Percentiles rank a stretch among this genome's conserved stretches.
Conservation (phyloP, 345 rosid genomes). For the Brassica carinata region DNA sequence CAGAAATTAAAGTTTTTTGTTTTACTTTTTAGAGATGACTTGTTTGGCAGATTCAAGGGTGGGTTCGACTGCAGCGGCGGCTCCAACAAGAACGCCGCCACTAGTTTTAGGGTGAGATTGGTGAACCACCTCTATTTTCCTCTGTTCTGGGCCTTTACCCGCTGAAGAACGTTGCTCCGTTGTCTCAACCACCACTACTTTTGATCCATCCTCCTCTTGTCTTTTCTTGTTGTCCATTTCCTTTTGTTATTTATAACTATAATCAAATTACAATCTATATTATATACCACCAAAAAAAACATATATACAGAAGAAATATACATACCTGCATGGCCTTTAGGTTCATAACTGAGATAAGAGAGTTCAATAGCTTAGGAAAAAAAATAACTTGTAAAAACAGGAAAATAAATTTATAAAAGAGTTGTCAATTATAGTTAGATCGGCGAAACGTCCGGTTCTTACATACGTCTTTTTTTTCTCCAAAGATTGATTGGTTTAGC, state of each 20-base stretch:
- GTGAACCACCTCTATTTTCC: constrained; percentile 55
- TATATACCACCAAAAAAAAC: neutral
- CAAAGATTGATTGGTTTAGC: constrained; percentile 17
- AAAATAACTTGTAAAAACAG: neutral
- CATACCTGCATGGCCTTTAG: constrained; percentile 7
- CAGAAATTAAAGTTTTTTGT: neutral
- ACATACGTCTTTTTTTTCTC: neutral
- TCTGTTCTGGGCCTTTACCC: constrained; percentile 52
- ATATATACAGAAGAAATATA: neutral
- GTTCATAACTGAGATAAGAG: constrained; percentile 16
- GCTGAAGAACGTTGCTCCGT: constrained; percentile 52
- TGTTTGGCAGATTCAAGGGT: constrained; percentile 65
- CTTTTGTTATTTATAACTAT: constrained; percentile 17
- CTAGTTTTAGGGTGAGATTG: constrained; percentile 50
- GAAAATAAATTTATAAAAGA: neutral
- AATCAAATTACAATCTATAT: neutral
- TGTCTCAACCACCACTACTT: constrained; percentile 45
- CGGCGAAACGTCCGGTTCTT: constrained; percentile 16
- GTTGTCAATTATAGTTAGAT: neutral
- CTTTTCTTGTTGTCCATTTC: constrained; percentile 32
- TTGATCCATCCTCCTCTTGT: constrained; percentile 42
- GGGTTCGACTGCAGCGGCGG: constrained; percentile 60
- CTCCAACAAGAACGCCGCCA: constrained; percentile 58
- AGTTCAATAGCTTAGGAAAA: neutral
- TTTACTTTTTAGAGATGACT: constrained; percentile 39